These are phyloP conservation scores for Boletellus emodensis DNA, from an alignment of 768 basidiomycete species.

Conservation along the genomic window DNA sequence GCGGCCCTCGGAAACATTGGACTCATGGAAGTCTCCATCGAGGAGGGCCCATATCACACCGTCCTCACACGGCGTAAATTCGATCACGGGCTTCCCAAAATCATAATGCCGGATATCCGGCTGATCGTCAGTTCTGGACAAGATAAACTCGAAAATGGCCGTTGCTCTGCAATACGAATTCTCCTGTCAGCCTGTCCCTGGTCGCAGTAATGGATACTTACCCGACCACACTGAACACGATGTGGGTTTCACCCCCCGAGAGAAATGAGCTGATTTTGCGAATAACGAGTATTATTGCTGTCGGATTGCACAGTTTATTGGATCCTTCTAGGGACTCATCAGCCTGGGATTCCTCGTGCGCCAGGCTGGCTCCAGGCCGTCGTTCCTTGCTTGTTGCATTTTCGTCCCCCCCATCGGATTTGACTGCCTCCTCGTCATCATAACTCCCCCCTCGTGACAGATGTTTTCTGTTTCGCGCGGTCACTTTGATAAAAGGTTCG, in stretches of 20 bases:
- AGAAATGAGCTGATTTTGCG: slow-evolving; percentile 49
- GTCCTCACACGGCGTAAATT: slow-evolving; percentile 44
- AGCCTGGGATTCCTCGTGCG: slow-evolving; percentile 17
- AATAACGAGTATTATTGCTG: slow-evolving; percentile 50
- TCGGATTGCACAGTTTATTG: slow-evolving; percentile 18
- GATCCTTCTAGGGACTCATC: slow-evolving; percentile 5
- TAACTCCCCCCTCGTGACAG: slow-evolving; percentile 32
- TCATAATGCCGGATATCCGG: slow-evolving; percentile 39
- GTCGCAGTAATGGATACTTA: slow-evolving; percentile 32
- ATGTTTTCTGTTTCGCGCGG: slow-evolving; percentile 28
- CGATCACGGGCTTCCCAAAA: slow-evolving; percentile 55
- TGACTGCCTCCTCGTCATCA: slow-evolving; percentile 10
- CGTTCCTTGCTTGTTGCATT: slow-evolving; percentile 19
- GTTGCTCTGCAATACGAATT: slow-evolving; percentile 44
- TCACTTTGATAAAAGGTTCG: slow-evolving; percentile 43
- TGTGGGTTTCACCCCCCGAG: slow-evolving; percentile 32
- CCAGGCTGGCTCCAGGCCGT: slow-evolving; percentile 15
- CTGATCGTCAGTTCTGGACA: slow-evolving; percentile 23
- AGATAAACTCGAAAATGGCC: slow-evolving; percentile 55
- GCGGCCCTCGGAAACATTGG: slow-evolving; percentile 9
- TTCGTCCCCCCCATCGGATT: slow-evolving; percentile 10
- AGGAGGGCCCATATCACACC: slow-evolving; percentile 44
- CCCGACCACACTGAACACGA: slow-evolving; percentile 75
- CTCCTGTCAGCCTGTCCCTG: not conserved
- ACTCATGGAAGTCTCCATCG: slow-evolving; percentile 41